These are phyloP conservation scores for Leptodermis oblonga DNA, from an alignment of 257 asterid species.

Conservation along the genomic window DNA sequence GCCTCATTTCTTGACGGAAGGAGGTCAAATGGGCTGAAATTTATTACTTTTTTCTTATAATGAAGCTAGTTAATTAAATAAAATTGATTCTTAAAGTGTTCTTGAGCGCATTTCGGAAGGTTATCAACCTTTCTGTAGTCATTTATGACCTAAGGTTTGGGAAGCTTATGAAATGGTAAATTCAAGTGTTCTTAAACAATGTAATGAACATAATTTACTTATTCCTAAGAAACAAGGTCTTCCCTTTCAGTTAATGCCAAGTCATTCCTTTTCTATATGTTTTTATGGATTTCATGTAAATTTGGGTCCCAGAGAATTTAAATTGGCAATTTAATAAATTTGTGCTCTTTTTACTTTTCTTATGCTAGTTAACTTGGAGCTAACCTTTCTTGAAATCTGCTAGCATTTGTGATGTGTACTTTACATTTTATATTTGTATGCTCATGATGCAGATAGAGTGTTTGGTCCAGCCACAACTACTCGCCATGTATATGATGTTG, in stretches of 20 bases:
- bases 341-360: neutral
- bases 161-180: neutral
- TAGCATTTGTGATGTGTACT: neutral
- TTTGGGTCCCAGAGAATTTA: neutral
- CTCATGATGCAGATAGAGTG: conserved; percentile 51
- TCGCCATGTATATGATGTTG: conserved; percentile 77
- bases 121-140: neutral
- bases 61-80: no score
- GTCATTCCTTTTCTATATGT: neutral
- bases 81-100: neutral
- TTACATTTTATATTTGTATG: neutral
- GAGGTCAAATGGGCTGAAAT: neutral
- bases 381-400: neutral
- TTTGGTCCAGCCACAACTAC: conserved; percentile 98
- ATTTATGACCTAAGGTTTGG: neutral
- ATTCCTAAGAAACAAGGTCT: neutral
- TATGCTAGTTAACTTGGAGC: neutral
- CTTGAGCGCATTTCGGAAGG: neutral
- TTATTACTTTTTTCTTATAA: no score
- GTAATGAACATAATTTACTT: no score
- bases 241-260: neutral
- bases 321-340: neutral
- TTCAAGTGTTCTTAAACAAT: neutral
- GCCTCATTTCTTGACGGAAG: neutral
- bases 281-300: neutral